Evolutionary conservation across 768 basidiomycete genomes (phyloP).

Genomic region (Mycena galopus): DNA sequence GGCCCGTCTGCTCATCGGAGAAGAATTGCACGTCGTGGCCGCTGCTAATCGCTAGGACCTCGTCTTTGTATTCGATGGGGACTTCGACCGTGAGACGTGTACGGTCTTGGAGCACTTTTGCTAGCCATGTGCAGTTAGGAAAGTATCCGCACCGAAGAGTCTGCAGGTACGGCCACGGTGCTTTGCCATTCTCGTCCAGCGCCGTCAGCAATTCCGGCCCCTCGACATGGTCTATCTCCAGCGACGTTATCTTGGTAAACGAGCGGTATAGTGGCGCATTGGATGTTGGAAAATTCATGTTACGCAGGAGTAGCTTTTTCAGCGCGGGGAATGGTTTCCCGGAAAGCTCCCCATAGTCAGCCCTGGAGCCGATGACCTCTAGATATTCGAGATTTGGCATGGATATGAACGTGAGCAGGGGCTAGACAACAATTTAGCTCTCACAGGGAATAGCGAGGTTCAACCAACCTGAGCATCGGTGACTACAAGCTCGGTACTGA

Average conservation of each 20-base stretch:
- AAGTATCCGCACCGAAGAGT: conserved; percentile 11
- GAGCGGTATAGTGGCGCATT: conserved; percentile 26
- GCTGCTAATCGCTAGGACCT: background rate
- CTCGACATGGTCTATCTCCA: conserved; percentile 24
- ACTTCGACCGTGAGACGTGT: conserved; percentile 13
- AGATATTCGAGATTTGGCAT: conserved; percentile 49
- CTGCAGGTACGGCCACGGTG: conserved; percentile 24
- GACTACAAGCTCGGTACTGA: background rate
- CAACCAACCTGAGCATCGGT: background rate
- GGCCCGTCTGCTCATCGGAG: conserved; percentile 5
- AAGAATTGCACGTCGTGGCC: conserved; percentile 13
- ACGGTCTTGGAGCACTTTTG: background rate
- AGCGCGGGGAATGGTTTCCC: conserved; percentile 24
- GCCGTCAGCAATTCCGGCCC: conserved; percentile 2
- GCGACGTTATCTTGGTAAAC: conserved; percentile 24
- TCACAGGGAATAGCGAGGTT: background rate
- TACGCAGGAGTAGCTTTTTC: conserved; percentile 25
- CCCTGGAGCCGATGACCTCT: conserved; percentile 40
- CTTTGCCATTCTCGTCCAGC: conserved; percentile 3
- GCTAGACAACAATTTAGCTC: conserved; percentile 18
- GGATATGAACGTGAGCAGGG: conserved; percentile 37
- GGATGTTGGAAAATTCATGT: conserved; percentile 7
- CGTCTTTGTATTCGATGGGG: background rate
- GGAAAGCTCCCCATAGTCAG: conserved; percentile 33
- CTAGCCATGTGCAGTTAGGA: conserved; percentile 1